These are phyloP conservation scores for Pseudogymnoascus sp. DNA, from an alignment of 2,329 filamentous ascomycete species.

Conservation along the genomic window DNA sequence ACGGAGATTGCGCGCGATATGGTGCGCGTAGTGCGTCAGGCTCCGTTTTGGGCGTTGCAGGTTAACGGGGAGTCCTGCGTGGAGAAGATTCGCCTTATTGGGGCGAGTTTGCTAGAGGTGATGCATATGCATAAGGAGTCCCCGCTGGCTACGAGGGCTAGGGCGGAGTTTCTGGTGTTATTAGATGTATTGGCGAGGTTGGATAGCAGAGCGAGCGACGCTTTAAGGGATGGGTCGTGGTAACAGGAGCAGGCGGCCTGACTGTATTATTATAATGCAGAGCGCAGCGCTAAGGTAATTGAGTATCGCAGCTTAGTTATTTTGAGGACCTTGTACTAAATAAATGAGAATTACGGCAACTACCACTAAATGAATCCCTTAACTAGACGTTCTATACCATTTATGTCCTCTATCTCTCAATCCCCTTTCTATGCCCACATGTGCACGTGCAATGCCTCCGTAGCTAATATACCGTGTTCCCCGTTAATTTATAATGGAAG, in stretches of 20 bases:
- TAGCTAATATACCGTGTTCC: neutral
- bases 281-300: neutral
- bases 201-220: constrained; percentile 37
- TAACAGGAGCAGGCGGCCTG: neutral
- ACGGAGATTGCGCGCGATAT: constrained; percentile 38
- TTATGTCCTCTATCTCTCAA: neutral
- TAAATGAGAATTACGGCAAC: neutral
- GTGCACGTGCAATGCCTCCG: neutral
- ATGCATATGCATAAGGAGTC: constrained; percentile 33
- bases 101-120: constrained; percentile 32
- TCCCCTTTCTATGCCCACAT: neutral
- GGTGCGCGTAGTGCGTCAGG: constrained; percentile 33
- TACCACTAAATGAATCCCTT: neutral
- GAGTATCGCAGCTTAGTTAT: neutral
- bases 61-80: constrained; percentile 35
- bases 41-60: constrained; percentile 35
- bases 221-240: constrained; percentile 28
- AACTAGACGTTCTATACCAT: neutral
- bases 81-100: constrained; percentile 34
- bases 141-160: constrained; percentile 31
- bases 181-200: constrained; percentile 34
- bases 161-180: constrained; percentile 32
- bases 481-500: neutral
- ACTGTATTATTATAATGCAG: neutral
- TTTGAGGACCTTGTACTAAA: neutral